Conservation (phyloP, 441 rosid species). For the Aquilaria agallochum region DNA sequence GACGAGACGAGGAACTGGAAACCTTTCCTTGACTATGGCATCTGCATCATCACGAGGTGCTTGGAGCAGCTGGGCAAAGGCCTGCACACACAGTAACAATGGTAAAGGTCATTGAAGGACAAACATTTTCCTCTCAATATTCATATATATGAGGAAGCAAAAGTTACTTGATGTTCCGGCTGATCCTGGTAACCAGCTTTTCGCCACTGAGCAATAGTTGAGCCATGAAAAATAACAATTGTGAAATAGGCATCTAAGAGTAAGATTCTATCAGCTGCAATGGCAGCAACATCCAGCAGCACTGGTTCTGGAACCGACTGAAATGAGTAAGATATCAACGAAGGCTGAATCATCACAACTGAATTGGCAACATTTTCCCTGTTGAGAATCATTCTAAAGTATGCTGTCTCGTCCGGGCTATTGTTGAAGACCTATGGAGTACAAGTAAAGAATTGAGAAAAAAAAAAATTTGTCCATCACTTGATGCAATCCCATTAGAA, state of each 20-base stretch:
- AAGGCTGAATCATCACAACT: conserved; percentile 94
- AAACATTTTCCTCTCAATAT: background rate
- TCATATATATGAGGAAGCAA: conserved; percentile 12
- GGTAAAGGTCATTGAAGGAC: conserved; percentile 3
- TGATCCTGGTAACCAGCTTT: conserved; percentile 88
- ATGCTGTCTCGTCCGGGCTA: conserved; percentile 98
- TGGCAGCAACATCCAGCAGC: conserved; percentile 84
- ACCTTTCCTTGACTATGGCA: conserved; percentile 65
- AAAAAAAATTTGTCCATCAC: conserved; percentile 4
- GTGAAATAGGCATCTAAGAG: conserved; percentile 86
- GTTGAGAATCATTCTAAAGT: conserved; percentile 83
- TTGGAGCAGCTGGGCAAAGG: conserved; percentile 69
- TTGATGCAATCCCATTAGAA: no score
- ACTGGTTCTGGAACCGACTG: conserved; percentile 84
- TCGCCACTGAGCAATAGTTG: conserved; percentile 94
- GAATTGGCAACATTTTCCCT: conserved; percentile 89
- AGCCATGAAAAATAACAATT: conserved; percentile 87
- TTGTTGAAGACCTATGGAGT: conserved; percentile 74
- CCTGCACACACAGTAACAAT: conserved; percentile 32
- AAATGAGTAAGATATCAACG: conserved; percentile 86
- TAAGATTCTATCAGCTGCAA: conserved; percentile 84
- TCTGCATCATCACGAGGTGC: conserved; percentile 64
- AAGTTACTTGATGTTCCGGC: conserved; percentile 83
- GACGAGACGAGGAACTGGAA: conserved; percentile 88
- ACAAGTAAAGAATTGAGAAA: conserved; percentile 14